A percentile compares a stretch with the other conserved stretches of the same genome.
Evolutionary conservation across 1,284 basidiomycete genomes (phyloP).

Genomic region (Moniliella sp.): DNA sequence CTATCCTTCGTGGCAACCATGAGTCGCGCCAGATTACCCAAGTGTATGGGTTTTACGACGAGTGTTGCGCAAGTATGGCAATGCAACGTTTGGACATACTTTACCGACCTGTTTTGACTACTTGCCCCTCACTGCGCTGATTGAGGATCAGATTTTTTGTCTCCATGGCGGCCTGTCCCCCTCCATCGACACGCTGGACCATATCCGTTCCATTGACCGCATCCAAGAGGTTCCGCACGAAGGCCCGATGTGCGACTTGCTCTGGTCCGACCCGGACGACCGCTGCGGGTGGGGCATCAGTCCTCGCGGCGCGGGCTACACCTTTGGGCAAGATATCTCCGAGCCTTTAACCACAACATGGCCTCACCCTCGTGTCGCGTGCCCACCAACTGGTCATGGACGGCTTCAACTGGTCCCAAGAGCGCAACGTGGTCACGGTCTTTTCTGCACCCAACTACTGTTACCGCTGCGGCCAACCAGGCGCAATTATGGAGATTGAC

Average conservation of each 20-base stretch:
- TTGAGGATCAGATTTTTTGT: slow-evolving; percentile 78
- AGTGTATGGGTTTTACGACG: slow-evolving; percentile 97
- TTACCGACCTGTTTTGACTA: slow-evolving; percentile 97
- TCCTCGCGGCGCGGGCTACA: slow-evolving; percentile 81
- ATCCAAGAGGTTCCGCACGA: slow-evolving; percentile 99
- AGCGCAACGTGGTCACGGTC: slow-evolving; percentile 80
- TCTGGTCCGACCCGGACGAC: slow-evolving; percentile 93
- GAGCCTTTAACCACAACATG: slow-evolving; percentile 62
- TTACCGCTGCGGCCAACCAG: slow-evolving; percentile 38
- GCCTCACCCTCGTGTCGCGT: slow-evolving; percentile 77
- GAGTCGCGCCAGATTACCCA: slow-evolving; percentile 87
- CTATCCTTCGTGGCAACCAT: slow-evolving; percentile 86
- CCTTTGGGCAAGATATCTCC: slow-evolving; percentile 80
- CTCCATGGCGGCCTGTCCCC: slow-evolving; percentile 72
- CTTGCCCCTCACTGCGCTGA: slow-evolving; percentile 72
- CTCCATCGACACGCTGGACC: slow-evolving; percentile 17
- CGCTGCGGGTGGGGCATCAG: slow-evolving; percentile 54
- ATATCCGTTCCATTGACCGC: slow-evolving; percentile 78
- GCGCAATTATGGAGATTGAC: slow-evolving; percentile 26
- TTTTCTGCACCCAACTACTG: slow-evolving; percentile 96
- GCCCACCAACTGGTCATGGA: slow-evolving; percentile 97
- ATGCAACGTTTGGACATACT: slow-evolving; percentile 92
- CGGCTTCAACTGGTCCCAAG: slow-evolving; percentile 94
- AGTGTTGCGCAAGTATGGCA: slow-evolving; percentile 89
- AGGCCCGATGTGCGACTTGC: slow-evolving; percentile 92